These are phyloP conservation scores for Solanum sitiens DNA, from an alignment of 257 asterid species.

Conservation along the genomic window DNA sequence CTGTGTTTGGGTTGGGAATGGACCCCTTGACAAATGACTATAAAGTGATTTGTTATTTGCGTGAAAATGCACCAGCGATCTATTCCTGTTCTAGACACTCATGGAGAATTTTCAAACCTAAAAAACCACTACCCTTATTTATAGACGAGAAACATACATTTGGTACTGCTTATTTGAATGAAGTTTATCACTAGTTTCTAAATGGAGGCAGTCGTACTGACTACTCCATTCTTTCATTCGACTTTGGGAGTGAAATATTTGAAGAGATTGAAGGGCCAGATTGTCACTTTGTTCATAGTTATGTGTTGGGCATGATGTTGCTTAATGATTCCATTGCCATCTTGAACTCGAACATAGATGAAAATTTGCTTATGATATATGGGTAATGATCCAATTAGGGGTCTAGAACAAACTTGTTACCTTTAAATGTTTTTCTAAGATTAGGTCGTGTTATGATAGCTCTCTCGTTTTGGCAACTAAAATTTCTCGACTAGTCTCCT, in stretches of 20 bases:
- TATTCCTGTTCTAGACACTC: neutral
- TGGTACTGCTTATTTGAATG: neutral
- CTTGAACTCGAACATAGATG: neutral
- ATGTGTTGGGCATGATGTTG: neutral
- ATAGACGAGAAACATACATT: neutral
- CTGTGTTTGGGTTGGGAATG: neutral
- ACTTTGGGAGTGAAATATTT: neutral
- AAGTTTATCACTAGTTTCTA: neutral
- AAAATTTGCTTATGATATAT: neutral
- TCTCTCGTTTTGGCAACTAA: neutral
- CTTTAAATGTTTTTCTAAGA: neutral
- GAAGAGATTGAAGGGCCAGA: neutral
- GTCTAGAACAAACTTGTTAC: neutral
- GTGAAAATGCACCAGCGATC: neutral
- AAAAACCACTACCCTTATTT: neutral
- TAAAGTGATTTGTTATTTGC: neutral
- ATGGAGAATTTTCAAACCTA: neutral
- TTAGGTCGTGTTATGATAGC: neutral
- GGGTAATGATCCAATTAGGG: neutral
- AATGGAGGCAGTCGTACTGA: neutral
- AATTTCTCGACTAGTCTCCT: too few relatives aligned
- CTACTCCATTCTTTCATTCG: neutral
- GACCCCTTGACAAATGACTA: neutral
- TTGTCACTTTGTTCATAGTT: neutral
- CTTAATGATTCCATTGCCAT: neutral